Conservation (phyloP, 2,329 filamentous ascomycete genomes). For the Exophiala xenobiotica region DNA sequence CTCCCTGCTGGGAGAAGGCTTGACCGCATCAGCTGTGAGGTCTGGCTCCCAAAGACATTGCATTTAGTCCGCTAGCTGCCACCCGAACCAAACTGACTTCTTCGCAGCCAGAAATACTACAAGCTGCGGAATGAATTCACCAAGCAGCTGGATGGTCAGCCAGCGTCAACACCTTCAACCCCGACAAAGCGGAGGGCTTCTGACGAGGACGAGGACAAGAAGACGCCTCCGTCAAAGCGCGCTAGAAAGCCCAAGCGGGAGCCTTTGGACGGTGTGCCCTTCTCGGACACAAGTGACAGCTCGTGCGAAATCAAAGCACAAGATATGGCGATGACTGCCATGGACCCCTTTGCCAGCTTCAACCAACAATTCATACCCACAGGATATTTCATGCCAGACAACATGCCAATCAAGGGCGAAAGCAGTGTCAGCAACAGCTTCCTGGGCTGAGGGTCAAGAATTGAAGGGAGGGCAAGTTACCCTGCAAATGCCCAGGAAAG, state of each 20-base stretch:
- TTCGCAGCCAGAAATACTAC: constrained; percentile 30
- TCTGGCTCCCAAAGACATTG: constrained; percentile 7
- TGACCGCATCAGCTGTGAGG: constrained; percentile 29
- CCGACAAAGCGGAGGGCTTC: constrained; percentile 23
- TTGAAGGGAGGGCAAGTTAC: neutral
- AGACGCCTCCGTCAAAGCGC: constrained; percentile 18
- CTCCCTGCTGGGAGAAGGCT: constrained; percentile 22
- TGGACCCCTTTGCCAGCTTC: constrained; percentile 7
- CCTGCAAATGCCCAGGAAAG: neutral
- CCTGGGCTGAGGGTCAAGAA: constrained; percentile 3
- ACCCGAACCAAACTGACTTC: too few species aligned
- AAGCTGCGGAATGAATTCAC: constrained; percentile 27
- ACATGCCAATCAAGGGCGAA: constrained; percentile 6
- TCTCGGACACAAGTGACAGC: constrained; percentile 15
- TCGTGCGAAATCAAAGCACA: constrained; percentile 12
- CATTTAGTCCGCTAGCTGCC: too few species aligned
- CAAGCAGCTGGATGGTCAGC: constrained; percentile 11
- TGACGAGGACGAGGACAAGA: constrained; percentile 16
- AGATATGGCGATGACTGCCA: constrained; percentile 3
- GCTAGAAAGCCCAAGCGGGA: constrained; percentile 15
- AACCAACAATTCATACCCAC: constrained; percentile 6
- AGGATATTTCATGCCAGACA: constrained; percentile 10
- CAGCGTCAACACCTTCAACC: constrained; percentile 11
- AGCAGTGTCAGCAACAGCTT: constrained; percentile 10
- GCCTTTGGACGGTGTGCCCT: constrained; percentile 15